These are phyloP conservation scores for Jaltomata sinuosa DNA, from an alignment of 257 asterid species.

Conservation along the genomic window DNA sequence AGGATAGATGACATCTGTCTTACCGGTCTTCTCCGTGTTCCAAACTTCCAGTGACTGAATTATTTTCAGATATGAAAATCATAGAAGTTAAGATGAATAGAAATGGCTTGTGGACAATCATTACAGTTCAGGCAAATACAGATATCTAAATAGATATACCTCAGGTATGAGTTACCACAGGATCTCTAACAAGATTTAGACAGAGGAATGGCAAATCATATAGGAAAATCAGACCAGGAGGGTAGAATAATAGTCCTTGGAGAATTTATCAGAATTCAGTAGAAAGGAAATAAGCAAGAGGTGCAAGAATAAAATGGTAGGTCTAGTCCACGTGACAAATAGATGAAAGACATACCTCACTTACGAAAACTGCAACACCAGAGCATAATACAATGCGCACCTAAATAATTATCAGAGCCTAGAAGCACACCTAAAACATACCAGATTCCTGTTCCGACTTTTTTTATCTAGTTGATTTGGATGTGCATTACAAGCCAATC, in stretches of 20 bases:
- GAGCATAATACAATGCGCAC: not conserved
- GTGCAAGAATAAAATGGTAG: not conserved
- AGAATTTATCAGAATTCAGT: not conserved
- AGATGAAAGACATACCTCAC: not conserved
- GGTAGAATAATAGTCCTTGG: not conserved
- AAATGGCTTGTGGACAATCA: not conserved
- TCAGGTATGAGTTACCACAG: not conserved
- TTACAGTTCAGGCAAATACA: not conserved
- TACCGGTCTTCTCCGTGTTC: not conserved
- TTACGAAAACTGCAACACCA: not conserved
- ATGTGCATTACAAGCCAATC: not conserved
- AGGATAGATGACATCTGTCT: not conserved
- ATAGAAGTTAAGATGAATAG: not conserved
- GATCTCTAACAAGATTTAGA: no score
- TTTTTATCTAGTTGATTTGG: not conserved
- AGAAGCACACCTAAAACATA: not conserved
- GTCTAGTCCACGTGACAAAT: not conserved
- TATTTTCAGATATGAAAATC: not conserved
- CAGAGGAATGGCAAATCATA: not conserved
- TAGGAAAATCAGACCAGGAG: not conserved
- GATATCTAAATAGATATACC: not conserved
- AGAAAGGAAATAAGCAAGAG: not conserved
- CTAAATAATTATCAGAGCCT: not conserved
- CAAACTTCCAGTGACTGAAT: not conserved
- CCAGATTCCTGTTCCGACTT: not conserved